Percentiles rank a stretch among this genome's conserved stretches.
Conservation (phyloP, 1,284 basidiomycete genomes). For the Cryptococcus sp. region DNA sequence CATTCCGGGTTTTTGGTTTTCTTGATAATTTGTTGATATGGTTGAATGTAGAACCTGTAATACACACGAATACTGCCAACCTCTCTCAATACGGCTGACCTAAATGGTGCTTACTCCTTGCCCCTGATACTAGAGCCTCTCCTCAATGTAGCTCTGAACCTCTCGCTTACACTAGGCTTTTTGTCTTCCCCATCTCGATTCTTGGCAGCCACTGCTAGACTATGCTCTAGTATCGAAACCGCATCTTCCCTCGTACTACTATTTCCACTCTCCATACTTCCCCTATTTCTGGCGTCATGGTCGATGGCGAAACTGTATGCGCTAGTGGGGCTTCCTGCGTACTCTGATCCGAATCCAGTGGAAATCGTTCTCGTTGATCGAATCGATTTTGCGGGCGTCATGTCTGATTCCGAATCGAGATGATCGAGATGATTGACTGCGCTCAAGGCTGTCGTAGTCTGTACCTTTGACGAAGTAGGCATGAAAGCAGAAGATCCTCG, state of each 20-base stretch:
- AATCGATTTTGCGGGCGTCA: background rate
- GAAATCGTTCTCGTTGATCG: background rate
- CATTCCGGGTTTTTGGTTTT: too few relatives aligned
- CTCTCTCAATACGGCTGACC: too few relatives aligned
- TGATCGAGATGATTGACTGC: constrained; percentile 14
- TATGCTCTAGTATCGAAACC: constrained; percentile 11
- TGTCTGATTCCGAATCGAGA: background rate
- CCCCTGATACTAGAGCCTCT: background rate
- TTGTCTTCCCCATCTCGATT: constrained; percentile 7
- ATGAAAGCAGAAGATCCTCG: constrained; percentile 13
- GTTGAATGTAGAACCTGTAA: too few relatives aligned
- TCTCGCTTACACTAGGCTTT: constrained; percentile 11
- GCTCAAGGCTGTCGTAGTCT: constrained; percentile 19
- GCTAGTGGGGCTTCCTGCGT: background rate
- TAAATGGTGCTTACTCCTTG: constrained; percentile 14
- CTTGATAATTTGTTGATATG: too few relatives aligned
- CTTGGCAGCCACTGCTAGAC: constrained; percentile 10
- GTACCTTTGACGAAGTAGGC: constrained; percentile 8
- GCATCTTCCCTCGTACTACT: constrained; percentile 6
- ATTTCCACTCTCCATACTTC: background rate
- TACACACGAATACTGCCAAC: too few relatives aligned
- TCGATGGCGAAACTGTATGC: background rate
- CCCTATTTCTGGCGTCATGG: background rate
- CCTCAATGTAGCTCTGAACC: constrained; percentile 12
- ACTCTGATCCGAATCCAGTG: background rate